Evolutionary conservation across 2,329 filamentous ascomycete genomes (phyloP), one percentile per base, ranked within the genome.

Genomic region (Aspergillus floridensis): DNA sequence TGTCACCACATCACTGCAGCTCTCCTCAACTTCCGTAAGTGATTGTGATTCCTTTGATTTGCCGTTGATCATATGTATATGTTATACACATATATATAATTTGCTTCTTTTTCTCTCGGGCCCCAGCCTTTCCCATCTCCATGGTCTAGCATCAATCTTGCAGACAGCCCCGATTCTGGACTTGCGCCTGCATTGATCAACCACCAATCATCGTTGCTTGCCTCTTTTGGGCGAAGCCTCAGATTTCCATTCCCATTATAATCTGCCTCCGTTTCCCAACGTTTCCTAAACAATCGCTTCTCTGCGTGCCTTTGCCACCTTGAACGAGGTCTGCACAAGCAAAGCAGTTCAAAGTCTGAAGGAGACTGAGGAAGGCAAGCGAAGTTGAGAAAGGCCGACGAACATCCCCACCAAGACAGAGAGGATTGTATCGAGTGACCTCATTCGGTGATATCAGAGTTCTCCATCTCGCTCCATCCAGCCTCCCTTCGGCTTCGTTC

Each of bases 191-290:
- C 48, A 32, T 56, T 48, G 52, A 24, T 55, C 59, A 62, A 62
- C 61, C 57, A 57, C 57, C 59, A 62, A 62, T 63, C 57, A 57
- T 49, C 46, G n/a, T 8, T 44, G 22, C 16, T 11, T 55, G 56
- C 52, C 57, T 57, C 55, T 57, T 63, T 60, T 63, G 52, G 61
- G 59, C 59, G 56, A 59, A 60, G 57, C 59, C 46, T 63, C 59
- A 56, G 51, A 41, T 53, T 54, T 52, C 31, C 7, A 29, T 29
- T 35, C 56, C 58, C n/a, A 56, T 63, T 53, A 56, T 56, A 56
- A 48, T 58, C 56, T 53, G 57, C 59, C 50, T 52, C 59, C 59
- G 57, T 59, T 61, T 57, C 58, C 54, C 56, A 63, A 52, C 50
- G 24, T 53, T 59, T 44, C 59, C 54, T 55, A 22, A 41, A 41